These are phyloP conservation scores for Dipteronia sinensis DNA, from an alignment of 345 rosid genomes.

Conservation along the genomic window DNA sequence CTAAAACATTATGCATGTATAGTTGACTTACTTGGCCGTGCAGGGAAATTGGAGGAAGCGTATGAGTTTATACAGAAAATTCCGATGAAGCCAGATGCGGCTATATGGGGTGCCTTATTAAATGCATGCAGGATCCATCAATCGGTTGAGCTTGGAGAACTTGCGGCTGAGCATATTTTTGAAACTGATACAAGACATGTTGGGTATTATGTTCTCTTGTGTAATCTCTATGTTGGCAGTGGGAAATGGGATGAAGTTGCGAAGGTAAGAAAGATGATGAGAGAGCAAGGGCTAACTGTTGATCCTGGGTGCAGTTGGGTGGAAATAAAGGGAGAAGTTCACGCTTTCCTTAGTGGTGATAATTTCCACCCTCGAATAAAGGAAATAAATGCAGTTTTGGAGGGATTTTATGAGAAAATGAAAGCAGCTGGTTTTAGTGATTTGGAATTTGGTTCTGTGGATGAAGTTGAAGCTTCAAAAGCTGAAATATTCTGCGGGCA, in stretches of 20 bases:
- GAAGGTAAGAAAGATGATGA: conserved; percentile 61
- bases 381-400: conserved; percentile 60
- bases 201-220: conserved; percentile 71
- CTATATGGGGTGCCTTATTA: conserved; percentile 88
- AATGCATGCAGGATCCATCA: conserved; percentile 72
- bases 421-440: conserved; percentile 36
- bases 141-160: conserved; percentile 58
- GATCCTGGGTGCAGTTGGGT: conserved; percentile 94
- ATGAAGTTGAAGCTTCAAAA: conserved; percentile 58
- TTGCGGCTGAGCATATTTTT: conserved; percentile 61
- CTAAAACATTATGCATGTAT: conserved; percentile 80
- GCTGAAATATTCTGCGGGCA: conserved; percentile 82
- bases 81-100: conserved; percentile 69
- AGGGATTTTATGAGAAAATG: conserved; percentile 66
- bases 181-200: conserved; percentile 59
- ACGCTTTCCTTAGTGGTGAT: conserved; percentile 78
- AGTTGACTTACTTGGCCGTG: conserved; percentile 86
- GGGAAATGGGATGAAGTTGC: conserved; percentile 75
- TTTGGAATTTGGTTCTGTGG: conserved; percentile 36
- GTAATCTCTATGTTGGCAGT: conserved; percentile 63
- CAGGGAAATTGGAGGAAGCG: conserved; percentile 69
- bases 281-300: conserved; percentile 59
- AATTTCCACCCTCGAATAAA: conserved; percentile 54
- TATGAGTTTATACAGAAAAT: conserved; percentile 56
- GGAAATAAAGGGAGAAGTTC: conserved; percentile 73